A percentile compares a stretch with the other conserved stretches of the same genome.
Evolutionary conservation across 495 filamentous ascomycete genomes (phyloP).

Genomic region (Penicillium cosmopolitanum): DNA sequence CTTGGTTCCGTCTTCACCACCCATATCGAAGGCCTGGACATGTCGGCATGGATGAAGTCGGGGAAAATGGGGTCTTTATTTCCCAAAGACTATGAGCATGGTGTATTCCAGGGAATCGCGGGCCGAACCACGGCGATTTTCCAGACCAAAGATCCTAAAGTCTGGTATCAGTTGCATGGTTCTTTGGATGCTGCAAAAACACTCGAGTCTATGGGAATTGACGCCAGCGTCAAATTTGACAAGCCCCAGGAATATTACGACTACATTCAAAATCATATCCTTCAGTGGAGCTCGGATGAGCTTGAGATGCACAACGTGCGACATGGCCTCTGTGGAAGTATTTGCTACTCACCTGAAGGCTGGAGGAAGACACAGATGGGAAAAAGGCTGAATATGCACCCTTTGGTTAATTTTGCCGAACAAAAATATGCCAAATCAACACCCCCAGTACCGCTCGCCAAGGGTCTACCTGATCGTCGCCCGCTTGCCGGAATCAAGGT

Average conservation of each 20-base stretch:
- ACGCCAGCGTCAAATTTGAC: slow-evolving; percentile 18
- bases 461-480: slow-evolving; percentile 19
- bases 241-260: slow-evolving; percentile 5
- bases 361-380: slow-evolving; percentile 40
- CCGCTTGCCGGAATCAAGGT: slow-evolving; percentile 63
- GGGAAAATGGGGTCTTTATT: slow-evolving; percentile 20
- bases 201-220: slow-evolving; percentile 31
- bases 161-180: slow-evolving; percentile 41
- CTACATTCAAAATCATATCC: slow-evolving; percentile 31
- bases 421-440: slow-evolving; percentile 27
- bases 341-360: slow-evolving; percentile 34
- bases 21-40: slow-evolving; percentile 23
- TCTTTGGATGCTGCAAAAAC: slow-evolving; percentile 29
- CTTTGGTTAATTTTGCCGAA: slow-evolving; percentile 24
- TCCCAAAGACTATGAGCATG: slow-evolving; percentile 27
- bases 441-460: slow-evolving; percentile 15
- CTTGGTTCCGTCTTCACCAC: slow-evolving; percentile 28
- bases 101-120: slow-evolving; percentile 26
- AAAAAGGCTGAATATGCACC: slow-evolving; percentile 23
- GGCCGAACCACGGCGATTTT: slow-evolving; percentile 33
- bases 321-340: slow-evolving; percentile 37
- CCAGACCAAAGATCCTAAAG: slow-evolving; percentile 26
- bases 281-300: slow-evolving; percentile 35
- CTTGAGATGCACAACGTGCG: slow-evolving; percentile 38
- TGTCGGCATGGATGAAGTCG: slow-evolving; percentile 15